Base-by-base conservation (phyloP, 495 filamentous ascomycete species). In the Chaetomium fimeti region DNA sequence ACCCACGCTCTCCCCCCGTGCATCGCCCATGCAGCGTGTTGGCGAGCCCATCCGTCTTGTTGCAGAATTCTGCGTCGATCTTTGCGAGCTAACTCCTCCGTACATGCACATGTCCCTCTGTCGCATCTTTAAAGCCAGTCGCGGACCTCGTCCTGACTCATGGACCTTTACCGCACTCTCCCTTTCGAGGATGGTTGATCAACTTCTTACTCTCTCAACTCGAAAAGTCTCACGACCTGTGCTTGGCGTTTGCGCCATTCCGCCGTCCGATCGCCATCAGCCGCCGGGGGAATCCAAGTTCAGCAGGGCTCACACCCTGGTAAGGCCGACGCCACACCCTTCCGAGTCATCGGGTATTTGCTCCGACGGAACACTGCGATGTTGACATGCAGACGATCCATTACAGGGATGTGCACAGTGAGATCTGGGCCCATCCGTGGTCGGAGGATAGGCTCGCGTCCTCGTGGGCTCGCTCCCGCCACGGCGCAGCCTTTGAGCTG, bases 351-450 rank as follows among this genome's bases (percentile, higher is more conserved):
- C 40, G 42, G 42, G 42, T 29, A 32, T 47, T 48, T 47, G 24
- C 28, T 27, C 45, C 36, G 36, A 28, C 43, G 29, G n/a, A 22
- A 29, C 2, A 1, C 42, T 32, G 16, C 12, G 43, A 60, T 60
- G 45, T 38, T 60, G 57, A 51, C 43, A 51, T 49, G 45, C 43
- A 45, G 42, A 16, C 40, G 43, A 60, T 60, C 57, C 24, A 28
- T 36, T 24, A 24, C n/a, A 45, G 43, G 42, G 43, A 15, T 48
- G 8, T 28, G 8, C 22, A 43, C 36, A 22, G 32, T 56, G 29
- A 9, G 18, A 58, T 59, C 40, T 59, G 24, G 20, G 29, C 18
- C 40, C 24, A n/a, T 11, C 24, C 3, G 12, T 16, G 11, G 1
- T 7, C 9, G 40, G 28, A 38, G n/a, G 16, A 9, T 20, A 13